Evolutionary conservation across 179 eudicot species (phyloP), one percentile per base, ranked within the genome.

Genomic region (Pouteria campechiana): DNA sequence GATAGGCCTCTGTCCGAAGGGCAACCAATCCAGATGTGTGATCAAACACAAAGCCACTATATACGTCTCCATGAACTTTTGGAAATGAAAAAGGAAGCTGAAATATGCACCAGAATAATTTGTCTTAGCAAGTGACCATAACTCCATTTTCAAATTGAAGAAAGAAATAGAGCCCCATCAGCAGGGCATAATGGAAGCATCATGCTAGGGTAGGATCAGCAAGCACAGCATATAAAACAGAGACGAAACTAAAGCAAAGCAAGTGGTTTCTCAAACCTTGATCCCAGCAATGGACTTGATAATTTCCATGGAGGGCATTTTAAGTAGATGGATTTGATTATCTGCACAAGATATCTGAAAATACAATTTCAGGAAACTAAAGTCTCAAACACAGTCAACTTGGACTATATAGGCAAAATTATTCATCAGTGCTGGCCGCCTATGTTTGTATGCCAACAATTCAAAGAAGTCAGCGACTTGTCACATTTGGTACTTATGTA

Each of bases 281-380:
- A 88, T 88, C 34, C 97, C 97, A 16, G 85, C 64, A 58, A 88
- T 78, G 37, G 97, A 70, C 69, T 73, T 73, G 55, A 65, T 35
- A 38, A 88, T 76, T 65, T 75, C 81, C 78, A 80, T 64, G 10
- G 92, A 75, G 24, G 85, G 61, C 94, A 81, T 80, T 66, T 74
- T 75, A 48, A 88, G 51, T 15, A 88, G 52, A 54, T 75, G 81
- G 43, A 88, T 56, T 54, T 56, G 93, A 48, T 89, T 89, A 81
- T 84, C 88, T 51, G 85, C 82, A 63, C 95, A 89, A 31, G 93
- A 84, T 44, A 89, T 81, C 97, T 89, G 64, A 52, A 59, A 52
- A 48, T 36, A 41, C 41, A 50, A 3, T 44, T 58, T 57, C 34
- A 51, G 35, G n/a, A n/a, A n/a, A n/a, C n/a, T n/a, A n/a, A n/a